Percentiles rank a stretch among this genome's conserved stretches.
Conservation (phyloP, 2,329 filamentous ascomycete species). For the Pseudocercospora vitis region DNA sequence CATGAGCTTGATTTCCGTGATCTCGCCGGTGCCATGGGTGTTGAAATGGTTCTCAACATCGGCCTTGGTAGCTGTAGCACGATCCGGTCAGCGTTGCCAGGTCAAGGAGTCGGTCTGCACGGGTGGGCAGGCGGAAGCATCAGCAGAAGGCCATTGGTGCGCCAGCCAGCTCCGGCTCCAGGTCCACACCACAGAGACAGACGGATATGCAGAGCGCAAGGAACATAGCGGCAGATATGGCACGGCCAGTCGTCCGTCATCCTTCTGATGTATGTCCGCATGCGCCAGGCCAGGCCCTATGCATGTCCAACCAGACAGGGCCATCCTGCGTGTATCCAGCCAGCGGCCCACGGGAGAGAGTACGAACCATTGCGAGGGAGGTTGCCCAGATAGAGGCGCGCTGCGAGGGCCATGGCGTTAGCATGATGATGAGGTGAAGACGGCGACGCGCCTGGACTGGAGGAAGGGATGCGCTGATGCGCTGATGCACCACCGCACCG, state of each 20-base stretch:
- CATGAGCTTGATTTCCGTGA: constrained; percentile 99
- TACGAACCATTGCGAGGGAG: constrained; percentile 89
- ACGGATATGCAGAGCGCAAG: constrained; percentile 13
- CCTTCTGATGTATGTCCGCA: constrained; percentile 17
- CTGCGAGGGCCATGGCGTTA: constrained; percentile 7
- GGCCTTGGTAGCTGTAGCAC: constrained; percentile 80
- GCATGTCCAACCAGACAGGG: constrained; percentile 23
- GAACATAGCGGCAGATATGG: constrained; percentile 22
- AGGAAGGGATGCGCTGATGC: neutral
- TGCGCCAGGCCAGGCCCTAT: constrained; percentile 23
- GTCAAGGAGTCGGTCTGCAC: constrained; percentile 22
- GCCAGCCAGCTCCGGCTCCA: constrained; percentile 34
- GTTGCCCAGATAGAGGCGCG: constrained; percentile 65
- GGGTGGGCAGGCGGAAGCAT: constrained; percentile 18
- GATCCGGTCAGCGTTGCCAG: constrained; percentile 49
- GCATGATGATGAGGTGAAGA: too few relatives aligned
- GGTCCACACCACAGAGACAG: constrained; percentile 22
- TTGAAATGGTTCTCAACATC: constrained; percentile 96
- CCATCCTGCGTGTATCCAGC: constrained; percentile 29
- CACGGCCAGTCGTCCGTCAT: constrained; percentile 26
- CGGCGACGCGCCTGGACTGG: neutral
- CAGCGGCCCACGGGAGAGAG: constrained; percentile 33
- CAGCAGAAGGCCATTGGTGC: constrained; percentile 19
- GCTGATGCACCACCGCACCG: too few relatives aligned
- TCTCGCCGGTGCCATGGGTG: constrained; percentile 93